Conservation (phyloP, 208 protist genomes). For the Trypanosoma cruzi region DNA sequence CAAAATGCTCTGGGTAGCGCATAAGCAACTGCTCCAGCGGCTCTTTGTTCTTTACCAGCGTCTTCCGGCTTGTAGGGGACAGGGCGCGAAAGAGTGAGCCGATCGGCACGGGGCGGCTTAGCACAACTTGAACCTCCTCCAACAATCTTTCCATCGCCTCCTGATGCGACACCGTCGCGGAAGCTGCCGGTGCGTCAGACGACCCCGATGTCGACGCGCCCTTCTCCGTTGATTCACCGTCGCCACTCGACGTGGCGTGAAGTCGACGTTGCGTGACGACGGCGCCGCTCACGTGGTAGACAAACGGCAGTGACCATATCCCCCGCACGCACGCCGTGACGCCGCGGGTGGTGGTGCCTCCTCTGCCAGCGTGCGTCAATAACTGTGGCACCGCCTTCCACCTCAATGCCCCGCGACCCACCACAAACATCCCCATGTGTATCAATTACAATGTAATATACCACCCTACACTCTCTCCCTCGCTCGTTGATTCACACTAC, state of each 20-base stretch:
- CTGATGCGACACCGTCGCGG: background rate
- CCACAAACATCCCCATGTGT: background rate
- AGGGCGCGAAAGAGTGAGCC: constrained; percentile 50
- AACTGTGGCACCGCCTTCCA: background rate
- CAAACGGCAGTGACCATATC: background rate
- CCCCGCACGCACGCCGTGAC: too few relatives aligned
- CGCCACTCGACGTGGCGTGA: background rate
- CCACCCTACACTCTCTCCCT: background rate
- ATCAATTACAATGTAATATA: background rate
- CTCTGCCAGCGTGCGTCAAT: background rate
- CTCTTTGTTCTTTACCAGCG: constrained; percentile 38
- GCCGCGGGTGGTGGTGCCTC: background rate
- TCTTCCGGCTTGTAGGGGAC: constrained; percentile 33
- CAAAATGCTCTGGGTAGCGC: constrained; percentile 56
- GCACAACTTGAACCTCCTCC: constrained; percentile 31
- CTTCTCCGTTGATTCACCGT: background rate
- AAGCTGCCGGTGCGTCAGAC: background rate
- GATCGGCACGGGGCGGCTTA: constrained; percentile 33
- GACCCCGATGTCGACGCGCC: background rate
- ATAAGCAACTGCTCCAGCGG: constrained; percentile 66
- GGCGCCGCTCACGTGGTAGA: background rate
- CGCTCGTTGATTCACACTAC: background rate
- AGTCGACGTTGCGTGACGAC: background rate
- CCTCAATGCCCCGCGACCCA: background rate
- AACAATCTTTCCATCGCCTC: constrained; percentile 29